Percentiles rank a stretch among this genome's conserved stretches.
These are phyloP conservation scores for Chaetomium tenue DNA, from an alignment of 495 filamentous ascomycete genomes.

Conservation along the genomic window DNA sequence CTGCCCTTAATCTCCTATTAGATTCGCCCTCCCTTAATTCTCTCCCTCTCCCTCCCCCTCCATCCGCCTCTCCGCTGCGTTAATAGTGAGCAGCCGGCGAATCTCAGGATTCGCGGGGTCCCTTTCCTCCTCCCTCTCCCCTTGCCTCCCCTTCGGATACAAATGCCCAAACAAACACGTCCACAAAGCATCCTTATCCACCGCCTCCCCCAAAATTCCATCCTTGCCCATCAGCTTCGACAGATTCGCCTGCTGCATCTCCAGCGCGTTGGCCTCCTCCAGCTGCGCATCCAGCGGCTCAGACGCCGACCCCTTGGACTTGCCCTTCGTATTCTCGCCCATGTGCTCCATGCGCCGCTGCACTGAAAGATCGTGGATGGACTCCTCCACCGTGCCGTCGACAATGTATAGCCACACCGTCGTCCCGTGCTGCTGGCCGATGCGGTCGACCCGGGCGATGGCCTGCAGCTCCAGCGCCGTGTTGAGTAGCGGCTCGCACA, in stretches of 20 bases:
- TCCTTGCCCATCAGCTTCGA: constrained; percentile 66
- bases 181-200: constrained; percentile 81
- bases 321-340: constrained; percentile 38
- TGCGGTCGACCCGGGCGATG: constrained; percentile 89
- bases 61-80: not conserved
- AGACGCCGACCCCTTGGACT: constrained; percentile 36
- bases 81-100: constrained; percentile 25
- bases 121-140: constrained; percentile 7
- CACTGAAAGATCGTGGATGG: constrained; percentile 83
- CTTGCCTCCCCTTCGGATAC: constrained; percentile 30
- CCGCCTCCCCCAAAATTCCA: constrained; percentile 72
- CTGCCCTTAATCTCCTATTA: too few relatives aligned
- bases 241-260: constrained; percentile 69
- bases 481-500: constrained; percentile 91
- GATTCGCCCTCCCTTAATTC: not conserved
- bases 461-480: constrained; percentile 91
- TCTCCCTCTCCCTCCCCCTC: not conserved
- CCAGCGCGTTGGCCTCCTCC: constrained; percentile 77
- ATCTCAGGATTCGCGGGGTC: constrained; percentile 22
- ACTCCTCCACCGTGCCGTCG: constrained; percentile 82
- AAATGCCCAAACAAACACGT: constrained; percentile 75
- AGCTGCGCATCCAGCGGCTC: constrained; percentile 56
- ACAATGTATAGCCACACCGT: constrained; percentile 95
- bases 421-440: constrained; percentile 82
- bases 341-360: constrained; percentile 74